These are phyloP conservation scores for Amanita rubescens DNA, from an alignment of 768 basidiomycete species.

Conservation along the genomic window DNA sequence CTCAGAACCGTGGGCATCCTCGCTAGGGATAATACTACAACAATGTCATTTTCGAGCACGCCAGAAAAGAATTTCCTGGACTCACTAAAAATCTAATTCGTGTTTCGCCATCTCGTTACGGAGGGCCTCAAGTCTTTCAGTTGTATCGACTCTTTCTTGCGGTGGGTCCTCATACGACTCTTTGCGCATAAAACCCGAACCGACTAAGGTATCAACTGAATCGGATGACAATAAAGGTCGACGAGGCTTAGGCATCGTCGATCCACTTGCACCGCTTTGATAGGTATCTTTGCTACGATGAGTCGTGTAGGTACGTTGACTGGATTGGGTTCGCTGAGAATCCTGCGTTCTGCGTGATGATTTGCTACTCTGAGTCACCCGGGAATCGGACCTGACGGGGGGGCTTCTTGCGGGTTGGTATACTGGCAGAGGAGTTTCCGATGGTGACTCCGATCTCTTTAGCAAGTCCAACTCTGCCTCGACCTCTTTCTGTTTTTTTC, in stretches of 20 bases:
- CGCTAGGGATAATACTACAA: constrained; percentile 61
- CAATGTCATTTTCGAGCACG: constrained; percentile 7
- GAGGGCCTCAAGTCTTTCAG: constrained; percentile 50
- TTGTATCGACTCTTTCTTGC: constrained; percentile 48
- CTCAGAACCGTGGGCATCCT: constrained; percentile 81
- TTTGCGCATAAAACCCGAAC: constrained; percentile 66
- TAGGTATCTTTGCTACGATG: constrained; percentile 17
- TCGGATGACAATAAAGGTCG: constrained; percentile 44
- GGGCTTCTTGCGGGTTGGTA: constrained; percentile 8
- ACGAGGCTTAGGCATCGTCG: constrained; percentile 28
- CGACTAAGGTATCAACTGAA: constrained; percentile 68
- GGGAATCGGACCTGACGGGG: constrained; percentile 29
- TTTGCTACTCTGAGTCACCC: constrained; percentile 32
- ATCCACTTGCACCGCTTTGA: constrained; percentile 22
- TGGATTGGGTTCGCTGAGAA: constrained; percentile 21
- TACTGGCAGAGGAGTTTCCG: constrained; percentile 13
- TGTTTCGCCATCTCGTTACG: constrained; percentile 63
- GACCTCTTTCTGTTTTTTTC: constrained; percentile 43
- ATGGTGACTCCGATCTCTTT: constrained; percentile 14
- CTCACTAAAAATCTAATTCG: constrained; percentile 70
- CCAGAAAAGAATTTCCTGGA: constrained; percentile 11
- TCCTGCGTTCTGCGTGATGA: constrained; percentile 27
- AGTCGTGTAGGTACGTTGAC: constrained; percentile 12
- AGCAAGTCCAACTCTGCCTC: constrained; percentile 23
- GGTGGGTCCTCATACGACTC: constrained; percentile 53